phyloP scores from a whole-genome alignment of 352 stramenopile genomes.

The Globisporangium yorkense region DNA sequence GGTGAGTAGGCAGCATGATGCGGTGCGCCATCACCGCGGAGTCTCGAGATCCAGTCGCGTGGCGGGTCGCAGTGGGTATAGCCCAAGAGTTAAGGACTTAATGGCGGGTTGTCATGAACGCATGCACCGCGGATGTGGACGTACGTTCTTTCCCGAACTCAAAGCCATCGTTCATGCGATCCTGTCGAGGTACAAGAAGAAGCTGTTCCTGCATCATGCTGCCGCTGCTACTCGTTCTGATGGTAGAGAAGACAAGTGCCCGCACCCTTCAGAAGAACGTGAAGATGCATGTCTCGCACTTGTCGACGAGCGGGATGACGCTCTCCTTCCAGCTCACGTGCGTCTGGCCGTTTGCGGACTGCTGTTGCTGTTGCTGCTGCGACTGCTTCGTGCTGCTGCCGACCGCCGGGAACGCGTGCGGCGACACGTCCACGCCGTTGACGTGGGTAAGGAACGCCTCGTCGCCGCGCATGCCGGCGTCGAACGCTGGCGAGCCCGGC shows the following conservation, averaged over 20 bases:
- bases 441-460: constrained; percentile 80
- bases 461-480: constrained; percentile 65
- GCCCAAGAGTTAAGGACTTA: no score
- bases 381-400: constrained; percentile 13
- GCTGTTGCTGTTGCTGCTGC: constrained; percentile 11
- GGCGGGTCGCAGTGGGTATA: no score
- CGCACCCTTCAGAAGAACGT: constrained; percentile 72
- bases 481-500: constrained; percentile 52
- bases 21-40: no score
- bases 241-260: constrained; percentile 29
- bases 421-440: constrained; percentile 73
- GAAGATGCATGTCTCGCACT: constrained; percentile 71
- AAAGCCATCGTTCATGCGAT: no score
- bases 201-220: no score
- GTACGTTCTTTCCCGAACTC: no score
- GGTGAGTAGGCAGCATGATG: no score
- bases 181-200: no score
- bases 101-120: no score
- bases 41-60: no score
- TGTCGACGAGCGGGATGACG: constrained; percentile 67
- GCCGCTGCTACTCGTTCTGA: neutral
- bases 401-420: constrained; percentile 59
- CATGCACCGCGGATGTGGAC: no score
- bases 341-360: neutral
- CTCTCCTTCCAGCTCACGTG: constrained; percentile 66